Conservation (phyloP, 352 stramenopile genomes). For the Phytophthora citricola region DNA sequence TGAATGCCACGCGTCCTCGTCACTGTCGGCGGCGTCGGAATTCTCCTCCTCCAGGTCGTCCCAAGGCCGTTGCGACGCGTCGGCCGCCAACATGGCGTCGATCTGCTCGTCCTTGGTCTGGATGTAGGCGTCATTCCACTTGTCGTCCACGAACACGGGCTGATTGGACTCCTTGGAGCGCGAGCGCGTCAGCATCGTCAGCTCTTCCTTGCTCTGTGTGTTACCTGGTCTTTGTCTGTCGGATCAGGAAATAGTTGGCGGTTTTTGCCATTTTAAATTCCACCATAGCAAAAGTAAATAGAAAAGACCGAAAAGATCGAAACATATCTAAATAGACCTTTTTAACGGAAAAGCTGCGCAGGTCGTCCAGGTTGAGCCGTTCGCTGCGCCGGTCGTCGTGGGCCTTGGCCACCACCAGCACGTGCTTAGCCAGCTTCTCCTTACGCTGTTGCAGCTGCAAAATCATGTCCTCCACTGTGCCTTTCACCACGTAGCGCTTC, state of each 20-base stretch:
- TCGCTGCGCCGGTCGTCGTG: constrained; percentile 49
- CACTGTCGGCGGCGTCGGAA: constrained; percentile 37
- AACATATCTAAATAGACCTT: constrained; percentile 15
- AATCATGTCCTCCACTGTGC: constrained; percentile 94
- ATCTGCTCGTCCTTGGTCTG: constrained; percentile 87
- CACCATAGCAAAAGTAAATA: constrained; percentile 1
- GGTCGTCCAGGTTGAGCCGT: constrained; percentile 69
- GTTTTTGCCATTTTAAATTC: constrained; percentile 22
- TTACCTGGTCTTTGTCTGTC: background rate
- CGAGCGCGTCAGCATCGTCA: constrained; percentile 75
- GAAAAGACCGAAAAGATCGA: constrained; percentile 9
- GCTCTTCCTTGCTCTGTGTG: background rate
- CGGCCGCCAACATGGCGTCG: constrained; percentile 65
- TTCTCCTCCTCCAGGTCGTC: constrained; percentile 55
- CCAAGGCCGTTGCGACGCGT: constrained; percentile 55
- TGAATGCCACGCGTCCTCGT: constrained; percentile 44
- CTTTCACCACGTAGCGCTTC: constrained; percentile 88
- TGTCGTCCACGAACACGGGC: constrained; percentile 83
- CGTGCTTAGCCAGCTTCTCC: constrained; percentile 82
- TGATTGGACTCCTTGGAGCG: constrained; percentile 66
- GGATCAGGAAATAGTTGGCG: background rate
- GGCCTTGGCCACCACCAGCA: constrained; percentile 63
- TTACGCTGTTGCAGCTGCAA: constrained; percentile 91
- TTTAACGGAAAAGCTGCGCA: constrained; percentile 70
- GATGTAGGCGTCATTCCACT: constrained; percentile 88